Evolutionary conservation across 225 moss, liverwort and hornwort species (phyloP).

Genomic region (Takakia lepidozioides): DNA sequence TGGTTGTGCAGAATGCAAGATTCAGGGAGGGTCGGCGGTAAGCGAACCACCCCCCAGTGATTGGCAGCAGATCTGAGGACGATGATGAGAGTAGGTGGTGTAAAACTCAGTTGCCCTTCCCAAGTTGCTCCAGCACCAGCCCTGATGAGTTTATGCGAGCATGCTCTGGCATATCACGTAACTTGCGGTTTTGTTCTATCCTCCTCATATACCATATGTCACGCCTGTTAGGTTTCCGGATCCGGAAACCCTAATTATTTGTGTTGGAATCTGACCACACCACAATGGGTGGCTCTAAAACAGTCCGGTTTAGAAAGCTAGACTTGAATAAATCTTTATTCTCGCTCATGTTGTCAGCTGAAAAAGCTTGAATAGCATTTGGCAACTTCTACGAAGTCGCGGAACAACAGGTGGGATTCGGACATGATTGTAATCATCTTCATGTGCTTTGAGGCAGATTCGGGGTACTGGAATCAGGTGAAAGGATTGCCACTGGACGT

Average conservation of each 20-base stretch:
- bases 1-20: too few species aligned
- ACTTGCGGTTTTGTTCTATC: too few species aligned
- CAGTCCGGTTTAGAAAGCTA: background rate
- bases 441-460: conserved; percentile 12
- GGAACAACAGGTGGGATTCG: background rate
- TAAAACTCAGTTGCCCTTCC: background rate
- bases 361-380: too few species aligned
- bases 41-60: too few species aligned
- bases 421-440: conserved; percentile 1
- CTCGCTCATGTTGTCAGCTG: too few species aligned
- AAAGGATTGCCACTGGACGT: conserved; percentile 24
- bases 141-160: conserved; percentile 22
- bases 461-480: conserved; percentile 26
- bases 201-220: too few species aligned
- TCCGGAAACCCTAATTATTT: background rate
- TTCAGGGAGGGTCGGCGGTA: too few species aligned
- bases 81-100: too few species aligned
- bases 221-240: conserved; percentile 8
- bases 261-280: background rate
- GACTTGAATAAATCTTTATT: background rate
- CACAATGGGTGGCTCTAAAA: background rate
- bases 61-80: too few species aligned
- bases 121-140: conserved; percentile 12
- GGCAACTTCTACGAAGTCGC: too few species aligned
- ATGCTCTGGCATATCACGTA: conserved; percentile 17